These are phyloP conservation scores for Magnusiomyces sp. DNA, from an alignment of 1,139 yeast genomes.

Conservation along the genomic window DNA sequence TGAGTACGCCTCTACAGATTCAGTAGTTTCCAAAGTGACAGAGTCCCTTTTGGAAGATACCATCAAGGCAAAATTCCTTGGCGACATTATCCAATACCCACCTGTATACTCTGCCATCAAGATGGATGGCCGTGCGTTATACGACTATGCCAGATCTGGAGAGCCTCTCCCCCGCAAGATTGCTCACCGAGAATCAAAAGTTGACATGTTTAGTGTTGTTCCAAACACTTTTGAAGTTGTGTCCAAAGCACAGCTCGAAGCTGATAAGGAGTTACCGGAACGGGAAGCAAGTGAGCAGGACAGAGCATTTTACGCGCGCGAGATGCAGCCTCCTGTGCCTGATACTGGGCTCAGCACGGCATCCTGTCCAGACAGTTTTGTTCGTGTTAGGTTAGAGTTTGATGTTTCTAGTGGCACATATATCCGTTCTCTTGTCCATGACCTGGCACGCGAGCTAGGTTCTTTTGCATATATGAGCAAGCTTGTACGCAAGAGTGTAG, in stretches of 20 bases:
- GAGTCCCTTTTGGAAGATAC: constrained; percentile 44
- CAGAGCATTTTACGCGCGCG: constrained; percentile 6
- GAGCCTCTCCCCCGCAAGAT: constrained; percentile 76
- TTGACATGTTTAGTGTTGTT: constrained; percentile 46
- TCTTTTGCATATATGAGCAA: constrained; percentile 87
- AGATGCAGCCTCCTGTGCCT: constrained; percentile 1
- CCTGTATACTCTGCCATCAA: constrained; percentile 92
- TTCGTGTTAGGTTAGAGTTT: constrained; percentile 52
- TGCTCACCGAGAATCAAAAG: constrained; percentile 62
- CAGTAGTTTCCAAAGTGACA: constrained; percentile 45
- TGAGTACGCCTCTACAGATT: constrained; percentile 44
- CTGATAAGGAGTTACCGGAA: constrained; percentile 31
- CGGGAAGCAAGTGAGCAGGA: constrained; percentile 34
- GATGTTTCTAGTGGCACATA: constrained; percentile 94
- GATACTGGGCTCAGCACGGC: background rate
- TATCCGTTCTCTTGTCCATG: constrained; percentile 82
- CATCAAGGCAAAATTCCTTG: constrained; percentile 52
- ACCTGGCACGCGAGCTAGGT: constrained; percentile 72
- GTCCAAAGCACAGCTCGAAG: background rate
- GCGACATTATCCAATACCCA: constrained; percentile 80
- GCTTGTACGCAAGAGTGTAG: constrained; percentile 64
- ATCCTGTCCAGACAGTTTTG: background rate
- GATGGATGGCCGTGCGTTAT: constrained; percentile 88
- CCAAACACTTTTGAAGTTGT: constrained; percentile 30
- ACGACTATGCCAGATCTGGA: constrained; percentile 90